phyloP scores from a whole-genome alignment of 768 basidiomycete species.

The Suillus discolor region DNA sequence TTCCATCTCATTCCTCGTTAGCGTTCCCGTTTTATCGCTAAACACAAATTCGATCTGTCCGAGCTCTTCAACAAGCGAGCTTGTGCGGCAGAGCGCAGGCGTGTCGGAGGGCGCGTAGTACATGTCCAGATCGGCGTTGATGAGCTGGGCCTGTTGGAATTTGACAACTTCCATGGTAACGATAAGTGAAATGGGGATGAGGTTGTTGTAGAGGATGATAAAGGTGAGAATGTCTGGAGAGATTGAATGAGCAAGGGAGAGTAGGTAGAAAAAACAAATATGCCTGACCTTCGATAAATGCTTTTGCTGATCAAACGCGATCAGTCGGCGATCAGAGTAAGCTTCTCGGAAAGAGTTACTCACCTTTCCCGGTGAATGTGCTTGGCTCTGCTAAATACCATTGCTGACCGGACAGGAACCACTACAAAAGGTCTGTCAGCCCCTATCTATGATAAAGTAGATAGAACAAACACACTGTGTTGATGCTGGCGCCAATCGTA shows the following conservation, averaged over 20 bases:
- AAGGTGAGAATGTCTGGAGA: conserved; percentile 90
- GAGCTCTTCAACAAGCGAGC: conserved; percentile 96
- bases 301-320: conserved; percentile 50
- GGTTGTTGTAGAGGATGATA: conserved; percentile 98
- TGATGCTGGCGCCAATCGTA: conserved; percentile 89
- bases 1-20: conserved; percentile 99
- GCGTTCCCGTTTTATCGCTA: conserved; percentile 92
- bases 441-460: neutral
- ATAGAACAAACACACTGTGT: conserved; percentile 55
- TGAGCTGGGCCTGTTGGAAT: conserved; percentile 95
- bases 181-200: conserved; percentile 98
- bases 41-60: conserved; percentile 98
- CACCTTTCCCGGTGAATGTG: conserved; percentile 66
- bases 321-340: conserved; percentile 11
- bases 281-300: conserved; percentile 78
- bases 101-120: conserved; percentile 95
- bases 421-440: conserved; percentile 41
- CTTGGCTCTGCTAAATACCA: conserved; percentile 85
- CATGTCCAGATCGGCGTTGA: conserved; percentile 99
- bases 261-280: neutral
- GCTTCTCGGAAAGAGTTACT: conserved; percentile 18
- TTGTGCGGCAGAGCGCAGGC: conserved; percentile 96
- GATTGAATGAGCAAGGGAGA: conserved; percentile 15
- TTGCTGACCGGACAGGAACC: conserved; percentile 84
- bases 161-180: conserved; percentile 99